Percentiles rank a stretch among this genome's conserved stretches.
Conservation (phyloP, 257 asterid genomes). For the Paraleonurus japonicus region DNA sequence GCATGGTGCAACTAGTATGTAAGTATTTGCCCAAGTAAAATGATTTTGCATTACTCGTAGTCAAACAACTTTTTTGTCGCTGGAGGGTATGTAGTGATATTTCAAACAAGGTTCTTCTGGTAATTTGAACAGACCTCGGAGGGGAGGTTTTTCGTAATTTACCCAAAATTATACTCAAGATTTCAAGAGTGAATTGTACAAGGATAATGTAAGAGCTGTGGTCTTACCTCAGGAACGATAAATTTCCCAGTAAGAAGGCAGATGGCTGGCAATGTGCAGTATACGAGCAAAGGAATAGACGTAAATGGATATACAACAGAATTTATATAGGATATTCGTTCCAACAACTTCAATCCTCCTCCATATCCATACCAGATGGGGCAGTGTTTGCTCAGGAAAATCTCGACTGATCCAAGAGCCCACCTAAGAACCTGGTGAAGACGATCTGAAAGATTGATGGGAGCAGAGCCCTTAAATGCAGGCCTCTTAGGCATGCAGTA, state of each 20-base stretch:
- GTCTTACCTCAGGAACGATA: slow-evolving; percentile 83
- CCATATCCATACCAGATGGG: slow-evolving; percentile 96
- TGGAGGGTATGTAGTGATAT: background rate
- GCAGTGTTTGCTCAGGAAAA: slow-evolving; percentile 83
- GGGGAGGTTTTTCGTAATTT: background rate
- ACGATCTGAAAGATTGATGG: slow-evolving; percentile 88
- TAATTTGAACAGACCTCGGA: background rate
- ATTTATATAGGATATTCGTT: slow-evolving; percentile 74
- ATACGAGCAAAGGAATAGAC: slow-evolving; percentile 77
- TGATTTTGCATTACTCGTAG: background rate
- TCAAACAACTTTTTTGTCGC: background rate
- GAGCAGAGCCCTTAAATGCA: slow-evolving; percentile 90
- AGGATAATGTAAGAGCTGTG: background rate
- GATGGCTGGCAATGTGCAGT: slow-evolving; percentile 89
- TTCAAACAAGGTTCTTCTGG: background rate
- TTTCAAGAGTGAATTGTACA: slow-evolving; percentile 8
- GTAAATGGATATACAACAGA: slow-evolving; percentile 94
- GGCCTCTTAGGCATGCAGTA: slow-evolving; percentile 84
- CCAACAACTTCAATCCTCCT: slow-evolving; percentile 82
- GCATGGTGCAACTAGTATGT: no score
- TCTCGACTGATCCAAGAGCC: slow-evolving; percentile 98
- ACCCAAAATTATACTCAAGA: background rate
- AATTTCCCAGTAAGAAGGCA: slow-evolving; percentile 92
- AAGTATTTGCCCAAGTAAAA: no score
- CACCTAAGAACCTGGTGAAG: slow-evolving; percentile 94